A percentile compares a stretch with the other conserved stretches of the same genome.
These are phyloP conservation scores for Emericellopsis atlantica DNA, from an alignment of 2,329 filamentous ascomycete genomes.

Conservation along the genomic window DNA sequence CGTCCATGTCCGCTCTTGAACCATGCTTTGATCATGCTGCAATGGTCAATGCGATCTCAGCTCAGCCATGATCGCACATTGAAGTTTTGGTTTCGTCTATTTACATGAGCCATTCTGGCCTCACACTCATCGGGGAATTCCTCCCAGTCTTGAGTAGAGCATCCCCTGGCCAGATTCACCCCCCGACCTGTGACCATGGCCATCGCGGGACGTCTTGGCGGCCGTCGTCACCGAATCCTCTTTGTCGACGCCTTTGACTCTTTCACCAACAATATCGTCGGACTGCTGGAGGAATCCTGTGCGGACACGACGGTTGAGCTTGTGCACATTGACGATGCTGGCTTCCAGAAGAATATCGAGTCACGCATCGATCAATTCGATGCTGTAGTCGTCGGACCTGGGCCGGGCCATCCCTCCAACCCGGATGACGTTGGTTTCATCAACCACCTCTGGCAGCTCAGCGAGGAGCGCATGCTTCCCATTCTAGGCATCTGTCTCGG, in stretches of 20 bases:
- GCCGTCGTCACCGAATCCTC: conserved; percentile 43
- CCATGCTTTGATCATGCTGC: too few species aligned
- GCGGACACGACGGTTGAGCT: too few species aligned
- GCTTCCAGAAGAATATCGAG: conserved; percentile 22
- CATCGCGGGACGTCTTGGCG: too few species aligned
- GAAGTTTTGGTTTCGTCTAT: too few species aligned
- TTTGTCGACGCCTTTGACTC: conserved; percentile 96
- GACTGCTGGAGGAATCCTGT: conserved; percentile 54
- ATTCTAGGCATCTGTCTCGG: conserved; percentile 83
- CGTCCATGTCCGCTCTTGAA: too few species aligned
- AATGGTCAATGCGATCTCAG: too few species aligned
- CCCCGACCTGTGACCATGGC: too few species aligned
- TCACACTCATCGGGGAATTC: too few species aligned
- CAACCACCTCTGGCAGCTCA: conserved; percentile 58
- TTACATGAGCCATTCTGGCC: too few species aligned
- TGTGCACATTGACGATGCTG: conserved; percentile 33
- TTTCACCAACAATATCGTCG: conserved; percentile 89
- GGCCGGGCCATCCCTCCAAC: conserved; percentile 68
- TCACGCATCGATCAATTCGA: conserved; percentile 51
- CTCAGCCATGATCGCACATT: too few species aligned
- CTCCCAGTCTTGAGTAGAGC: too few species aligned
- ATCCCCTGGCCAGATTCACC: too few species aligned
- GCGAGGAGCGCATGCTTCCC: conserved; percentile 48
- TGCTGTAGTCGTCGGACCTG: conserved; percentile 81
- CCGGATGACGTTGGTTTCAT: conserved; percentile 75